A percentile compares a stretch with the other conserved stretches of the same genome.
Evolutionary conservation across 306 rosid species (phyloP).

Genomic region (Fagus crenata): DNA sequence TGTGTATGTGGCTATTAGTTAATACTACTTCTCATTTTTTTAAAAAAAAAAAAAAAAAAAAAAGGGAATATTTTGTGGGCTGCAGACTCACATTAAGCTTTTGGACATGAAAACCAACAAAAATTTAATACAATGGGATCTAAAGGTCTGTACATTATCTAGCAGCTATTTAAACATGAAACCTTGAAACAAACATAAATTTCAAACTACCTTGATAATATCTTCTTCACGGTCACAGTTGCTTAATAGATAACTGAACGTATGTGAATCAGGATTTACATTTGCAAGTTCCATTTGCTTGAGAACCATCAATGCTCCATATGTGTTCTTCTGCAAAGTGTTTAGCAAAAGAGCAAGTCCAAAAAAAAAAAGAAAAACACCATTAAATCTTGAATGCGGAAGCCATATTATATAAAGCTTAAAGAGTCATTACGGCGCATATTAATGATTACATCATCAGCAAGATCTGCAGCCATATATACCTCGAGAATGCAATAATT

Average conservation of each 20-base stretch:
- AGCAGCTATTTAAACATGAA: constrained; percentile 12
- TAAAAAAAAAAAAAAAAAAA: too few species aligned
- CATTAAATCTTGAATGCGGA: constrained; percentile 13
- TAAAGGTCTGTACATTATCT: constrained; percentile 2
- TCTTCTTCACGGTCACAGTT: constrained; percentile 65
- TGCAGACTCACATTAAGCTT: constrained; percentile 7
- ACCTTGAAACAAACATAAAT: constrained; percentile 23
- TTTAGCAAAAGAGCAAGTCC: constrained; percentile 18
- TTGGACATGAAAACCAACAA: constrained; percentile 21
- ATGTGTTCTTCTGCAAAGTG: constrained; percentile 61
- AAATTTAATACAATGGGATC: constrained; percentile 2
- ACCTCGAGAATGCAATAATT: not conserved
- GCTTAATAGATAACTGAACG: constrained; percentile 62
- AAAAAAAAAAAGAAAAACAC: constrained; percentile 12
- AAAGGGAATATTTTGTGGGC: constrained; percentile 3
- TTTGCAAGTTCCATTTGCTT: constrained; percentile 59
- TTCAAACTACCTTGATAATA: constrained; percentile 54
- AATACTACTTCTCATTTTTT: not conserved
- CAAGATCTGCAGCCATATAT: not conserved
- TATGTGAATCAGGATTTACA: constrained; percentile 66
- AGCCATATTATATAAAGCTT: constrained; percentile 15
- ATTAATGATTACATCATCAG: not conserved
- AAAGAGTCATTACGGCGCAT: not conserved
- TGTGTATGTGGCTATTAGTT: not conserved
- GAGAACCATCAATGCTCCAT: constrained; percentile 53